A percentile compares a stretch with the other conserved stretches of the same genome.
These are phyloP conservation scores for Eucalyptus tenuipes DNA, from an alignment of 345 rosid species.

Conservation along the genomic window DNA sequence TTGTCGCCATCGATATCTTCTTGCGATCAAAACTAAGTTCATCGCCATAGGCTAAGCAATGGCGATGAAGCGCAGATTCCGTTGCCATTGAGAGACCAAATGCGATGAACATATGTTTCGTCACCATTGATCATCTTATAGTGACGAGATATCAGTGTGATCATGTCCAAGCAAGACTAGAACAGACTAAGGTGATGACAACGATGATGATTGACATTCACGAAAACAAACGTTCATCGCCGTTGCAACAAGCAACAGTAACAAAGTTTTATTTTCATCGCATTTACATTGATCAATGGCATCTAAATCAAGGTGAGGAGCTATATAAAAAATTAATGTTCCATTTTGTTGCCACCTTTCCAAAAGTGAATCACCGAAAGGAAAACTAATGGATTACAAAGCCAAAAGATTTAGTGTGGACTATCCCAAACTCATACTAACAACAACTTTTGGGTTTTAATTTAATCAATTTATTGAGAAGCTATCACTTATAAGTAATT, in stretches of 20 bases:
- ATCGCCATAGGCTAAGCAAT: background rate
- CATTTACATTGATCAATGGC: background rate
- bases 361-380: too few relatives aligned
- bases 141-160: background rate
- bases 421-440: too few relatives aligned
- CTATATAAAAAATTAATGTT: background rate
- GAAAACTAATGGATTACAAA: too few relatives aligned
- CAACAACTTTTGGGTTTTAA: too few relatives aligned
- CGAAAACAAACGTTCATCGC: background rate
- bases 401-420: too few relatives aligned
- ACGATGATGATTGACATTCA: background rate
- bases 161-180: background rate
- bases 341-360: background rate
- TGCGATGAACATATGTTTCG: background rate
- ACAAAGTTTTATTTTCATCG: background rate
- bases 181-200: background rate
- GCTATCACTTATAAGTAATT: too few relatives aligned
- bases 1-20: background rate
- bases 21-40: background rate
- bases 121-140: background rate
- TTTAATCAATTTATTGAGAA: too few relatives aligned
- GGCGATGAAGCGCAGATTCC: background rate
- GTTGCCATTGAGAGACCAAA: background rate
- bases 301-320: background rate
- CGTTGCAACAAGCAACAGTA: background rate